Conservation (phyloP, 139 green algal species). For the Chlorella sp. region DNA sequence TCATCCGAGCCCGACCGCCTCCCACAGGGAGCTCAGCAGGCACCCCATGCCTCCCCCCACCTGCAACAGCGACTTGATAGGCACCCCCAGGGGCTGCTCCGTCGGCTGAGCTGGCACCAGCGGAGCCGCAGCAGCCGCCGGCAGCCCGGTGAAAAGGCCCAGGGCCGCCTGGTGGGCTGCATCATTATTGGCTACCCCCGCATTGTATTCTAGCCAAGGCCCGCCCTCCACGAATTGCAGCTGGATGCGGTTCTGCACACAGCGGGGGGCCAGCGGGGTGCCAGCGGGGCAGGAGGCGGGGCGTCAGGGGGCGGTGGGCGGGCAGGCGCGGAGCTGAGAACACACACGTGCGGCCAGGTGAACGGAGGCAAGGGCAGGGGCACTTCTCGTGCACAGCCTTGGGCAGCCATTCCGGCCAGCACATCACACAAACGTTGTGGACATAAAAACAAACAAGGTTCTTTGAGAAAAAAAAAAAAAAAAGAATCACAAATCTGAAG, state of each 20-base stretch:
- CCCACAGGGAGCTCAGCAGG: background rate
- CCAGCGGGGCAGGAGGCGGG: background rate
- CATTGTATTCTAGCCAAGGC: constrained; percentile 11
- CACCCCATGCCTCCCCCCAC: background rate
- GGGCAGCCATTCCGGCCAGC: too few relatives aligned
- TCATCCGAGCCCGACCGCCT: background rate
- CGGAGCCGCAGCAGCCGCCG: background rate
- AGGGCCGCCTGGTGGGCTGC: background rate
- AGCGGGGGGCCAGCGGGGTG: too few relatives aligned
- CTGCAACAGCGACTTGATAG: background rate
- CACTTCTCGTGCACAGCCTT: too few relatives aligned
- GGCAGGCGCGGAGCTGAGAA: too few relatives aligned
- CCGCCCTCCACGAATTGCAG: background rate
- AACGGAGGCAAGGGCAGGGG: background rate
- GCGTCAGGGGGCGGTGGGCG: background rate
- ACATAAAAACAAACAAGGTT: too few relatives aligned
- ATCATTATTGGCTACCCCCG: background rate
- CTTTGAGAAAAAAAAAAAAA: too few relatives aligned
- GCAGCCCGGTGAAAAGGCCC: background rate
- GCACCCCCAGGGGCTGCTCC: constrained; percentile 18
- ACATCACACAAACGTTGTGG: too few relatives aligned
- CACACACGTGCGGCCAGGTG: too few relatives aligned
- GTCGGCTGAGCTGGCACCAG: background rate
- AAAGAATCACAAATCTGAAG: too few relatives aligned
- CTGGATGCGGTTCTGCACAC: constrained; percentile 22